phyloP scores from a whole-genome alignment of 1,139 yeast genomes.

The Geotrichum fermentans region DNA sequence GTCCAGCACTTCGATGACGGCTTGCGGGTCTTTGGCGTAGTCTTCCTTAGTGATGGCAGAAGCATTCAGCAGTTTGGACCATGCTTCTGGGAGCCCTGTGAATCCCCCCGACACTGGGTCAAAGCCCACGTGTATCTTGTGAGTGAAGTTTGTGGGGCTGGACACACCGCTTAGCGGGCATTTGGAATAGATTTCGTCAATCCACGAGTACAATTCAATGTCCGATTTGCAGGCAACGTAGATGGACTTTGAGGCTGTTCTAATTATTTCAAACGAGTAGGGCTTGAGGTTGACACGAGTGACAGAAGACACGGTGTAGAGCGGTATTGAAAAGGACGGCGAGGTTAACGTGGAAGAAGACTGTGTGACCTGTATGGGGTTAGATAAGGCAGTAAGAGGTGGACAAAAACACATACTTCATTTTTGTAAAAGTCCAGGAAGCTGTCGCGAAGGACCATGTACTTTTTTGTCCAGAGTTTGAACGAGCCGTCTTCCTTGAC shows the following conservation, averaged over 20 bases:
- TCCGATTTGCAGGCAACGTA: constrained; percentile 73
- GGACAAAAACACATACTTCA: constrained; percentile 28
- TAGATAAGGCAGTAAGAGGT: background rate
- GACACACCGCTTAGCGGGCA: constrained; percentile 73
- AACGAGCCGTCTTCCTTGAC: constrained; percentile 79
- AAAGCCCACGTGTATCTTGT: constrained; percentile 45
- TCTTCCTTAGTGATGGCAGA: constrained; percentile 47
- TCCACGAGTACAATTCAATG: constrained; percentile 82
- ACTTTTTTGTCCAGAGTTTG: constrained; percentile 87
- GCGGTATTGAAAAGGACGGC: constrained; percentile 48
- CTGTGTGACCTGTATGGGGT: constrained; percentile 8
- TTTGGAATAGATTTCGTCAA: constrained; percentile 81
- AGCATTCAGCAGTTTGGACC: constrained; percentile 41
- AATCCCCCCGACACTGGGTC: constrained; percentile 44
- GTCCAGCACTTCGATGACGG: constrained; percentile 80
- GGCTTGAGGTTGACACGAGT: constrained; percentile 63
- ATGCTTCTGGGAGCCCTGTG: constrained; percentile 45
- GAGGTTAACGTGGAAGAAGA: constrained; percentile 24
- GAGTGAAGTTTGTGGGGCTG: constrained; percentile 44
- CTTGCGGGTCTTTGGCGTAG: constrained; percentile 44
- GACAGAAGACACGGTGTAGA: constrained; percentile 53
- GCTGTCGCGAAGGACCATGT: constrained; percentile 68
- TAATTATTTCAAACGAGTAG: constrained; percentile 73
- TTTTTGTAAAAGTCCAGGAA: constrained; percentile 69
- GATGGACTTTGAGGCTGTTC: constrained; percentile 54